Base-by-base conservation (phyloP, 1,284 basidiomycete genomes). In the Melampsora americana region DNA sequence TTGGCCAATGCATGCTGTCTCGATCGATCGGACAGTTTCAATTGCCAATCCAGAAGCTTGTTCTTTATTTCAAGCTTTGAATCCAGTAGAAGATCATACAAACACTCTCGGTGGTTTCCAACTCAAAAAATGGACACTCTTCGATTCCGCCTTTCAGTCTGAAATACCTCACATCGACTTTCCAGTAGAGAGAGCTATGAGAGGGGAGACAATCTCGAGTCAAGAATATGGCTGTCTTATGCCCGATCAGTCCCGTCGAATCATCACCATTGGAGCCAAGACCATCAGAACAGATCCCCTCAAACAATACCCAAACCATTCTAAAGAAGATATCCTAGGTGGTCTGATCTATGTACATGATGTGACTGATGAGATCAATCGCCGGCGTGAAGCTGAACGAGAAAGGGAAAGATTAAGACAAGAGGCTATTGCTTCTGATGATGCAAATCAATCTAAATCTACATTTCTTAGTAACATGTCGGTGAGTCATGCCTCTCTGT, bases 401-500 rank as follows among this genome's bases (percentile, higher is more conserved):
- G 69, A 71, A 39, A 61, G 44, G 42, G 69, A 71, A 46, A 32
- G n/a, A 30, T 35, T 71, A 23, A 71, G 42, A 56, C 53, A 53
- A 23, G 69, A 71, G 32, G 69, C 69, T 12, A 12, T 61, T 35
- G 69, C 69, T 20, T 53, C 69, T 5, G 69, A 61, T 1, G 69
- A 71, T 61, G 69, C 69, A 1, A 71, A 71, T 28, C 39, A 48
- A 46, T 62, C 46, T 0, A 71, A 71, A 48, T 71, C 69, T 28
- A 44, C 69, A 23, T 71, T 71, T 56, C 59, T 71, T 7, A 62
- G 60, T 30, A 71, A 71, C 35, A 71, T 71, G 69, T 71, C 69
- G 69, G 69, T 71, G 28, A 61, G 69, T 62, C 11, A n/a, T 39
- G 18, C 14, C 16, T 60, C 53, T 44, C 66, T 48, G 26, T 26